Conservation (phyloP, 75 land plant species). For the Pseudotsuga menziesii region DNA sequence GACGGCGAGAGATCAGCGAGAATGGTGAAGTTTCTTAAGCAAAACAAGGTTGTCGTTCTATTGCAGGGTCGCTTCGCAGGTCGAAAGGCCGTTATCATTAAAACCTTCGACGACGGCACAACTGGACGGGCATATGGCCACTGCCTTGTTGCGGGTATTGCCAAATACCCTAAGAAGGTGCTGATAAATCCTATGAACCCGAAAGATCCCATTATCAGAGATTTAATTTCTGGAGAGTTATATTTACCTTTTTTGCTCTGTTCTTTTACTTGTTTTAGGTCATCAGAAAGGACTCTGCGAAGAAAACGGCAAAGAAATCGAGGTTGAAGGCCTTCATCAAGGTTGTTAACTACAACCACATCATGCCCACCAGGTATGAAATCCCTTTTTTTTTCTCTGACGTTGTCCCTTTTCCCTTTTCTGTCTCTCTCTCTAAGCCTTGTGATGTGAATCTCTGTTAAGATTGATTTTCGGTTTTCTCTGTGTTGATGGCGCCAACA, state of each 20-base stretch:
- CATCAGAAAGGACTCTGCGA: conserved; percentile 38
- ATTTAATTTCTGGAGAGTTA: not conserved
- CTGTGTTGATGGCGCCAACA: not conserved
- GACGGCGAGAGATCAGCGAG: conserved; percentile 2
- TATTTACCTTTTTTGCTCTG: not conserved
- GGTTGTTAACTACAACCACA: conserved; percentile 51
- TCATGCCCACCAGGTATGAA: conserved; percentile 52
- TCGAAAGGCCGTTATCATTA: conserved; percentile 58
- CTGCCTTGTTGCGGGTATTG: conserved; percentile 51
- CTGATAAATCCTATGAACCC: not conserved
- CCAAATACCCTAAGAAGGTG: conserved; percentile 58
- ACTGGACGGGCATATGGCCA: conserved; percentile 48
- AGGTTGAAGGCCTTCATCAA: conserved; percentile 48
- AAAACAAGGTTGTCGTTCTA: conserved; percentile 46
- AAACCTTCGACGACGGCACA: conserved; percentile 53
- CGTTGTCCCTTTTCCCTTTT: too few relatives aligned
- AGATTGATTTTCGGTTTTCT: not conserved
- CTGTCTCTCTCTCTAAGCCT: too few relatives aligned
- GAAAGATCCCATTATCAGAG: too few relatives aligned
- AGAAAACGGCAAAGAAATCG: conserved; percentile 53
- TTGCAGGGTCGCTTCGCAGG: conserved; percentile 60
- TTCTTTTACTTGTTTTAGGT: conserved; percentile 9
- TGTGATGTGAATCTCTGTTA: too few relatives aligned
- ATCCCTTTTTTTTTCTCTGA: too few relatives aligned
- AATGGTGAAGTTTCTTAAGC: conserved; percentile 64